Base-by-base conservation (phyloP, 768 basidiomycete species). In the Cyclocybe cylindracea region DNA sequence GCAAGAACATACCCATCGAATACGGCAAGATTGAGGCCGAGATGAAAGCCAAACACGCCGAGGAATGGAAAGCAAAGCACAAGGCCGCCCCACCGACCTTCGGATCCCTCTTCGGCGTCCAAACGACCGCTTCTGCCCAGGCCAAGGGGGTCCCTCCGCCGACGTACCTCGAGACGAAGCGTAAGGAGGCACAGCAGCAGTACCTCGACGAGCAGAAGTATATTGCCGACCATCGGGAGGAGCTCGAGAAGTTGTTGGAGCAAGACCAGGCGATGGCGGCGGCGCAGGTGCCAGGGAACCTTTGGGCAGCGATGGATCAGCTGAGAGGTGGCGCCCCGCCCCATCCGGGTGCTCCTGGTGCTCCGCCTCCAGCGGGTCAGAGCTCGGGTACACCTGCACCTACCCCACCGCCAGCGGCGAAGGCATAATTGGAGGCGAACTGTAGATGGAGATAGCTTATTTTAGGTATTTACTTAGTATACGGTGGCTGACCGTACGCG, bases 1-100 rank as follows among this genome's bases (percentile, higher is more conserved):
- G 87, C 40, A 94, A 96, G 70, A 80, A 98, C 62, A 87, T 99
- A 51, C 84, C 94, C 0, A 46, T 86, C 5, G 95, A 95, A 68
- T 98, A 94, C 58, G 94, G 86, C 35, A 88, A 89, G 72, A 83
- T 85, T 56, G 96, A 99, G 70, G 85, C 85, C 0, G 89, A 89
- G 65, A 82, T 83, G 44, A 97, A 94, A 69, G 77, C 80, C 37
- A 78, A 75, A 50, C 86, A 91, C 57, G 63, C 92, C 8, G 90
- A 87, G 48, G 89, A 94, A 60, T 97, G 93, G 94, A 81, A 87
- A 67, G 71, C 71, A 34, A 75, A 73, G 44, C 44, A 59, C 60
- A 75, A 71, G 31, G 53, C 57, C 61, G 72, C 46, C 57, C 69
- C 10, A 60, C 67, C 8, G 46, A 58, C 36, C 55, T 67, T 60